phyloP scores from a whole-genome alignment of 2,329 filamentous ascomycete genomes.

The Monosporascus cannonballus region DNA sequence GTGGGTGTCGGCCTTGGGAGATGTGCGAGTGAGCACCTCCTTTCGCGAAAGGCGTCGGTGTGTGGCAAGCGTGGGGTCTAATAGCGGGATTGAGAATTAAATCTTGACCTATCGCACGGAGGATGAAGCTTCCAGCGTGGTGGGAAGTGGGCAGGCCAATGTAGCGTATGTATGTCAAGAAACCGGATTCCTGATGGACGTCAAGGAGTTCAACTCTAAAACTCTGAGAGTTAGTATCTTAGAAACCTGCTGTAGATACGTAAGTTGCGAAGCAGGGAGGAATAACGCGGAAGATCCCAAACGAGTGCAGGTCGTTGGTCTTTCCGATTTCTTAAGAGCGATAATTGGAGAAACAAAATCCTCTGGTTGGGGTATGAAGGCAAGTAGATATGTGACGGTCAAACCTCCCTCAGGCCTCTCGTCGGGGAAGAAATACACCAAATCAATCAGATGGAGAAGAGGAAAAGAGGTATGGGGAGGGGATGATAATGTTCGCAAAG shows the following conservation, averaged over 20 bases:
- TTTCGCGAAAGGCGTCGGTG: background rate
- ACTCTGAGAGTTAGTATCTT: background rate
- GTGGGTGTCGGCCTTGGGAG: too few species aligned
- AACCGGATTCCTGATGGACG: background rate
- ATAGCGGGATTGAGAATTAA: background rate
- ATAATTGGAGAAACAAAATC: background rate
- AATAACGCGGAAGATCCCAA: background rate
- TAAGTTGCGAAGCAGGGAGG: background rate
- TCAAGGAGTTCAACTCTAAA: background rate
- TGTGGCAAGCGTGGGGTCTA: background rate
- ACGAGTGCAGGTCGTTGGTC: background rate
- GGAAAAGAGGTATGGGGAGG: too few species aligned
- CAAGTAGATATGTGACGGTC: too few species aligned
- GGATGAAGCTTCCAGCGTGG: background rate
- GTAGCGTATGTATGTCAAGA: background rate
- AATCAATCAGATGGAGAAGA: too few species aligned
- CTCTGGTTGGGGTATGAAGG: too few species aligned
- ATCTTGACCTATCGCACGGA: background rate
- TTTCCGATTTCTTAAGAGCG: background rate
- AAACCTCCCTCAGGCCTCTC: too few species aligned
- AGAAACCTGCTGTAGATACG: background rate
- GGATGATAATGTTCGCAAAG: too few species aligned
- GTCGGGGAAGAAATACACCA: too few species aligned
- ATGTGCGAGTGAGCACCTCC: background rate
- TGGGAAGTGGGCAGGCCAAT: background rate